Evolutionary conservation across 225 moss, liverwort and hornwort species (phyloP).

Genomic region (Pleurozium schreberi): DNA sequence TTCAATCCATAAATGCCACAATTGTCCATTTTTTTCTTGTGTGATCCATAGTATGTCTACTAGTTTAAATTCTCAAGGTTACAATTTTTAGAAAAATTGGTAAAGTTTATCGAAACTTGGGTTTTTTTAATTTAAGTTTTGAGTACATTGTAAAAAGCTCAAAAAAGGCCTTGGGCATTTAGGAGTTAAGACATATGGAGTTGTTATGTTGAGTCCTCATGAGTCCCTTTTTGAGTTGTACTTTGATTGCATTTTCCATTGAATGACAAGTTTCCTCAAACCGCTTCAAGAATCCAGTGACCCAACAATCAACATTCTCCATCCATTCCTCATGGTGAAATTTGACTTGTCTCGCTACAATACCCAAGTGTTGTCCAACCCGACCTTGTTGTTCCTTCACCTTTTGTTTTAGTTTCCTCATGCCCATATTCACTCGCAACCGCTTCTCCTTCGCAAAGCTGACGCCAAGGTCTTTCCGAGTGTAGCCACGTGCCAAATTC

Average conservation of each 20-base stretch:
- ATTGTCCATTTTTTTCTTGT: background rate
- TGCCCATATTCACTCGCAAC: conserved; percentile 65
- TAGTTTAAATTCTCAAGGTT: conserved; percentile 12
- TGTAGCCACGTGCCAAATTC: conserved; percentile 77
- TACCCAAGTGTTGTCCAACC: conserved; percentile 54
- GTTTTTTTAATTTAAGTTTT: fast-evolving
- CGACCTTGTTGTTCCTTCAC: conserved; percentile 79
- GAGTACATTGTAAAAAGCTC: background rate
- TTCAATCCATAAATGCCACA: fast-evolving
- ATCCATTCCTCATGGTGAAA: conserved; percentile 57
- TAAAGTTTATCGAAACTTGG: background rate
- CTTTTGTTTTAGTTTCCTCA: conserved; percentile 51
- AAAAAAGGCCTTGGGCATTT: background rate
- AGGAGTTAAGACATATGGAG: background rate
- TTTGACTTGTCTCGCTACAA: conserved; percentile 39
- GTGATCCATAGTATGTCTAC: conserved; percentile 55
- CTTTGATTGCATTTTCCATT: conserved; percentile 33
- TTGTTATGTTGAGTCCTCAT: background rate
- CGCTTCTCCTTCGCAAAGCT: conserved; percentile 86
- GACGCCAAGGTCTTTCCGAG: conserved; percentile 73
- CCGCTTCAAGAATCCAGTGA: conserved; percentile 61
- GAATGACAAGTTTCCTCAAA: conserved; percentile 76
- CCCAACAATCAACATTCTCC: conserved; percentile 74
- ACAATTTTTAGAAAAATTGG: fast-evolving
- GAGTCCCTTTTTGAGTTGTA: conserved; percentile 16